Base-by-base conservation (phyloP, 495 filamentous ascomycete species). In the Lepraria neglecta region DNA sequence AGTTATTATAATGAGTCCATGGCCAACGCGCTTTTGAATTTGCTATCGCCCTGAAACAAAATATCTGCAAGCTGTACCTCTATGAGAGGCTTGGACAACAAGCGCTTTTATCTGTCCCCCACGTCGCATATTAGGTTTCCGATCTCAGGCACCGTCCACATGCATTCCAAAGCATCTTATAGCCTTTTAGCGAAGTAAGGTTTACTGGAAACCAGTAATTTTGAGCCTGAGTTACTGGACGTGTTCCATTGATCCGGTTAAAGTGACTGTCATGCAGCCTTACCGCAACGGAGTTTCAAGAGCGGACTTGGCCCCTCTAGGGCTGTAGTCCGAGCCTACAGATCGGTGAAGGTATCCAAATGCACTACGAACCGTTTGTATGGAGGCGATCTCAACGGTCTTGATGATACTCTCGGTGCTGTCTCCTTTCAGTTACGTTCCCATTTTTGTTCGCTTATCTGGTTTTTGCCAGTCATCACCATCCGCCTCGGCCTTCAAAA, bases 401-500 rank as follows among this genome's bases (percentile, higher is more conserved):
- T 24, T 19, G 2, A 24, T 44, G 21, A 40, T 21, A 7, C n/a
- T 11, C 12, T 60, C 58, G 27, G 58, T 42, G 28, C 12, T 40
- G n/a, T 55, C 51, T 48, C 11, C 46, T 47, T 55, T 3, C 17
- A 24, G 28, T 33, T 33, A 47, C 19, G 46, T 55, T 38, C 46
- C 59, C 59, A 55, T 30, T n/a, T 4, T 44, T 24, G 17, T 50
- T 38, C 44, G n/a, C 27, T 38, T 42, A 11, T 11, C 48, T 44
- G 4, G 38, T 6, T 31, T 31, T 44, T 43, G 21, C 3, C 6
- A 61, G 2, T 15, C 1, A 6, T 61, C n/a, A 30, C 11, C 10
- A 14, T 38, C 56, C 24, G 21, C 40, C 50, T 53, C n/a, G 59
- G 50, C 40, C 27, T 55, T 28, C n/a, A 44, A 27, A 21, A 46